Conservation (phyloP, 2,329 filamentous ascomycete species). For the Rasamsonia emersonii region DNA sequence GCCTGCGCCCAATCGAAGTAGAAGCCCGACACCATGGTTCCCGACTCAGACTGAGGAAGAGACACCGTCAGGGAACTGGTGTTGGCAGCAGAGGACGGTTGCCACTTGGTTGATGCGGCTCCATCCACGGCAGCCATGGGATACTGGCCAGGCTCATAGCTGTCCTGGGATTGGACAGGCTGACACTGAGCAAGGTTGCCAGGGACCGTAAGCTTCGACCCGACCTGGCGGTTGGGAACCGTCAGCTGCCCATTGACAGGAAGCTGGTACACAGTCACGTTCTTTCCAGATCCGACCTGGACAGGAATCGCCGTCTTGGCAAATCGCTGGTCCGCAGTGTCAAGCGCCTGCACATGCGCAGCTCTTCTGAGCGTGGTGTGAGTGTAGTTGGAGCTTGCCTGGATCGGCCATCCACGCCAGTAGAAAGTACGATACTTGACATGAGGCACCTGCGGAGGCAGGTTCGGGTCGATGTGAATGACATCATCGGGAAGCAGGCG, state of each 20-base stretch:
- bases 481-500: constrained; percentile 50
- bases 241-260: constrained; percentile 40
- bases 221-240: constrained; percentile 51
- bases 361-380: constrained; percentile 55
- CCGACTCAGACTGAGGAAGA: constrained; percentile 33
- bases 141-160: constrained; percentile 57
- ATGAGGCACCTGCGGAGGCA: constrained; percentile 57
- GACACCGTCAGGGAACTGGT: constrained; percentile 50
- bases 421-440: constrained; percentile 56
- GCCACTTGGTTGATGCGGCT: constrained; percentile 58
- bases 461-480: constrained; percentile 54
- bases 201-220: constrained; percentile 43
- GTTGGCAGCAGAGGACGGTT: constrained; percentile 45
- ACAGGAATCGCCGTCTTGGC: constrained; percentile 49
- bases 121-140: constrained; percentile 60
- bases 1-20: constrained; percentile 53
- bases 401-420: constrained; percentile 57
- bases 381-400: constrained; percentile 53
- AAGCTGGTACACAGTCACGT: constrained; percentile 38
- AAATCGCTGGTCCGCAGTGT: constrained; percentile 48
- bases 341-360: constrained; percentile 33
- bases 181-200: constrained; percentile 60
- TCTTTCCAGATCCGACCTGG: constrained; percentile 40
- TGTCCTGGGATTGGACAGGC: constrained; percentile 40
- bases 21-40: constrained; percentile 34